A percentile compares a stretch with the other conserved stretches of the same genome.
These are phyloP conservation scores for Huiozyma naganishii DNA, from an alignment of 805 yeast species.

Conservation along the genomic window DNA sequence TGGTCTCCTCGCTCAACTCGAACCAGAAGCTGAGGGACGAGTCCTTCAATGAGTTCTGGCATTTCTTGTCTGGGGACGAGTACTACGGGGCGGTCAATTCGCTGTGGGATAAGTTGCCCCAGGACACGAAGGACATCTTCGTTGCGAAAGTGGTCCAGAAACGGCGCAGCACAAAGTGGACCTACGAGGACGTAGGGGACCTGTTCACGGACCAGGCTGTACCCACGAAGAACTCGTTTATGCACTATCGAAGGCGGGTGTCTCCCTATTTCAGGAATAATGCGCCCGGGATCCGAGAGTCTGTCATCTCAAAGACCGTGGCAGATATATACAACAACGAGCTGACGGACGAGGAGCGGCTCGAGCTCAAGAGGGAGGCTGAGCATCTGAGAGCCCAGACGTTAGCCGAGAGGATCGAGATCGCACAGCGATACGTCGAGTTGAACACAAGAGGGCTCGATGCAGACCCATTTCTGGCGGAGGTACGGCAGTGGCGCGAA, in stretches of 20 bases:
- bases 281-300: slow-evolving; percentile 1
- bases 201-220: slow-evolving; percentile 1
- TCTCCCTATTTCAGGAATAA: slow-evolving; percentile 3
- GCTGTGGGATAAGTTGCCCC: slow-evolving; percentile 8
- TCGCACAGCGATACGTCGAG: not conserved
- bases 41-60: slow-evolving; percentile 6
- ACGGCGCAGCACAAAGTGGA: not conserved
- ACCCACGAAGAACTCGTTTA: slow-evolving; percentile 3
- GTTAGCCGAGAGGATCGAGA: not conserved
- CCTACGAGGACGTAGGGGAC: slow-evolving; percentile 1
- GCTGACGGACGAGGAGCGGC: slow-evolving; percentile 1
- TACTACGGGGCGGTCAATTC: not conserved
- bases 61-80: slow-evolving; percentile 5
- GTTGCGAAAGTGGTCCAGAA: slow-evolving; percentile 4
- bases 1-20: no score
- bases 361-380: slow-evolving; percentile 4
- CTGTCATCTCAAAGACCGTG: slow-evolving; percentile 4
- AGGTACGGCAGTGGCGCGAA: not conserved
- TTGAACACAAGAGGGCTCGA: not conserved
- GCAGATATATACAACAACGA: slow-evolving; percentile 5
- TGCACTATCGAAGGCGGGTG: slow-evolving; percentile 4
- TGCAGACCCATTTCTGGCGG: not conserved
- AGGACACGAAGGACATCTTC: slow-evolving; percentile 7
- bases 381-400: not conserved
- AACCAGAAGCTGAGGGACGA: slow-evolving; percentile 1